phyloP scores from a whole-genome alignment of 2,329 filamentous ascomycete species.

The Colletotrichum musicola region DNA sequence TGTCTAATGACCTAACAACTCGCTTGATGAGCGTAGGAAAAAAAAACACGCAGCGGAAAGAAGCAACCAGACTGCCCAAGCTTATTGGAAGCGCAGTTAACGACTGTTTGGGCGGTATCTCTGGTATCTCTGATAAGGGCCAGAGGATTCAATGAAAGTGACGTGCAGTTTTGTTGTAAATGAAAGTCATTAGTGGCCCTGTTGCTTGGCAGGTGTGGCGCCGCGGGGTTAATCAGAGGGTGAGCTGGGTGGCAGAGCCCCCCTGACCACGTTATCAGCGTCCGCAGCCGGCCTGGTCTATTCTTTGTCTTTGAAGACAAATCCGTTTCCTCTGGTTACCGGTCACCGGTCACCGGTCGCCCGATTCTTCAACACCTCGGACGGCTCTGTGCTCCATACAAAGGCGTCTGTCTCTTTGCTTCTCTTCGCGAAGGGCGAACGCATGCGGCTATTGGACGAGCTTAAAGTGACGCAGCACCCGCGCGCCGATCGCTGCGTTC shows the following conservation, averaged over 20 bases:
- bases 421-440: conserved; percentile 6
- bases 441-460: conserved; percentile 20
- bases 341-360: conserved; percentile 17
- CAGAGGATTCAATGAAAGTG: not conserved
- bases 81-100: not conserved
- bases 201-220: conserved; percentile 31
- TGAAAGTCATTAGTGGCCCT: conserved; percentile 23
- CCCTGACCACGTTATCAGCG: conserved; percentile 14
- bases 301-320: conserved; percentile 19
- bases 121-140: conserved; percentile 15
- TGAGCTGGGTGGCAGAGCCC: conserved; percentile 5
- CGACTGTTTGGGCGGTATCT: not conserved
- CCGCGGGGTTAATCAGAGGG: conserved; percentile 34
- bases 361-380: not conserved
- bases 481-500: conserved; percentile 35
- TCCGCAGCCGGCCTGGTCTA: conserved; percentile 26
- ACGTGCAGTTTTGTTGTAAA: conserved; percentile 30
- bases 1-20: not conserved
- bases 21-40: not conserved
- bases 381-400: conserved; percentile 4
- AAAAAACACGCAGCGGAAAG: not conserved
- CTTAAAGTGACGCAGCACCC: conserved; percentile 21
- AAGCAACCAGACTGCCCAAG: not conserved
- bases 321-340: conserved; percentile 19
- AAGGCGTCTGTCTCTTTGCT: not conserved